phyloP scores from a whole-genome alignment of 805 yeast species.

The Ogataea pignaliae region DNA sequence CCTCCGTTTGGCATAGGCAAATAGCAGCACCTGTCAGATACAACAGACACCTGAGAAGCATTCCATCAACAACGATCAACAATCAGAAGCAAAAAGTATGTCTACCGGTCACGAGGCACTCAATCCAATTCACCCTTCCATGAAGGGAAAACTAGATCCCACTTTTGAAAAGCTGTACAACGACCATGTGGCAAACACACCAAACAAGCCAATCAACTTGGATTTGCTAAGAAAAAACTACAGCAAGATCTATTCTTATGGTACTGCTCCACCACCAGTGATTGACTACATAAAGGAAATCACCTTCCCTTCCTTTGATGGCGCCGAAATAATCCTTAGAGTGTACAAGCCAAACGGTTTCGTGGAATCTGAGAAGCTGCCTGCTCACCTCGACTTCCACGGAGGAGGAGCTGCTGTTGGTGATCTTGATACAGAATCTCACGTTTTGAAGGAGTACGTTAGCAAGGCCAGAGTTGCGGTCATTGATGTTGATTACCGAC shows the following conservation, averaged over 20 bases:
- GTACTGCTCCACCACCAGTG: constrained; percentile 23
- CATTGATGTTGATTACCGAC: constrained; percentile 30
- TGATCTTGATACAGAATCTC: constrained; percentile 28
- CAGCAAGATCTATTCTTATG: constrained; percentile 22
- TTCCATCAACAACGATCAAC: too few relatives aligned
- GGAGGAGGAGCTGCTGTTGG: constrained; percentile 34
- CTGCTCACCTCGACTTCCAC: constrained; percentile 31
- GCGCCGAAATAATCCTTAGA: constrained; percentile 16
- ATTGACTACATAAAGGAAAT: constrained; percentile 13
- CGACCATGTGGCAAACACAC: constrained; percentile 23
- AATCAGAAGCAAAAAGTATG: not conserved
- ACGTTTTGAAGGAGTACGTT: constrained; percentile 26
- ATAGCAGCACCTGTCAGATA: too few relatives aligned
- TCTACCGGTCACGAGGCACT: constrained; percentile 13
- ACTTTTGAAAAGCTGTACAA: constrained; percentile 21
- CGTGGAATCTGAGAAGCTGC: constrained; percentile 17
- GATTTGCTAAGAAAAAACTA: constrained; percentile 17
- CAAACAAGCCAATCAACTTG: constrained; percentile 18
- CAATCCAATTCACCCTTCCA: constrained; percentile 16
- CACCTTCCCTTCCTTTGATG: constrained; percentile 22
- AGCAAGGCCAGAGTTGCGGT: constrained; percentile 23
- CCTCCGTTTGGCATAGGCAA: too few relatives aligned
- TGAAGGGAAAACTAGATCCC: constrained; percentile 23
- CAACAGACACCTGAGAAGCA: too few relatives aligned
- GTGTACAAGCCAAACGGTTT: constrained; percentile 24